These are phyloP conservation scores for Paraleonurus japonicus DNA, from an alignment of 257 asterid genomes.

Conservation along the genomic window DNA sequence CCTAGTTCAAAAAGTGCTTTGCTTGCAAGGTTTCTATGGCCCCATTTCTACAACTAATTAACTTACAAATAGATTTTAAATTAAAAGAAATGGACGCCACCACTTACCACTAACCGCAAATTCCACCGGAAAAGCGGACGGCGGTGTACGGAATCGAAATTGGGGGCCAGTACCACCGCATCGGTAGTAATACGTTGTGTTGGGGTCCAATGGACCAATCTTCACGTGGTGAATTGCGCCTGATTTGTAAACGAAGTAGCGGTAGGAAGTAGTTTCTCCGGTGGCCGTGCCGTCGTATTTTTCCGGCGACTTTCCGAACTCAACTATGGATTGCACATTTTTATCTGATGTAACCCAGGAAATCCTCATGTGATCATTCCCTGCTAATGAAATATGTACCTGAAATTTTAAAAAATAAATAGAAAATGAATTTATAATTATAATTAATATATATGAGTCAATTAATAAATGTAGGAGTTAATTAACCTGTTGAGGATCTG, in stretches of 20 bases:
- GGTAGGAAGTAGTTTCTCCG: conserved; percentile 53
- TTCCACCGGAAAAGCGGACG: conserved; percentile 64
- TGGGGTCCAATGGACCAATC: conserved; percentile 73
- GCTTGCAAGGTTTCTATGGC: conserved; percentile 33
- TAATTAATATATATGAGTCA: too few relatives aligned
- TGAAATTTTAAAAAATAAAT: background rate
- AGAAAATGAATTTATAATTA: background rate
- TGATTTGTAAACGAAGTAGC: conserved; percentile 59
- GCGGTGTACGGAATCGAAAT: conserved; percentile 73
- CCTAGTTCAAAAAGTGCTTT: conserved; percentile 7
- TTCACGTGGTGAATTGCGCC: conserved; percentile 71
- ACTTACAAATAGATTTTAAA: too few relatives aligned
- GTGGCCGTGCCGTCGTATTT: conserved; percentile 40
- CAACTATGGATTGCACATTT: conserved; percentile 47
- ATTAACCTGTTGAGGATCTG: conserved; percentile 75
- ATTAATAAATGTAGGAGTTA: background rate
- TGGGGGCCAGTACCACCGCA: conserved; percentile 71
- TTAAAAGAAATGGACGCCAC: background rate
- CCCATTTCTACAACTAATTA: background rate
- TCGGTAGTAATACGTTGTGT: conserved; percentile 59
- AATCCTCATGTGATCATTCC: conserved; percentile 64
- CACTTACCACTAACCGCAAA: conserved; percentile 76
- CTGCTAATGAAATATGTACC: conserved; percentile 83
- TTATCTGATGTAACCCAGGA: conserved; percentile 63
- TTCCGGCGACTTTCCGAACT: conserved; percentile 57